Evolutionary conservation across 2,329 filamentous ascomycete species (phyloP).

Genomic region (Pestalotiopsis sp.): DNA sequence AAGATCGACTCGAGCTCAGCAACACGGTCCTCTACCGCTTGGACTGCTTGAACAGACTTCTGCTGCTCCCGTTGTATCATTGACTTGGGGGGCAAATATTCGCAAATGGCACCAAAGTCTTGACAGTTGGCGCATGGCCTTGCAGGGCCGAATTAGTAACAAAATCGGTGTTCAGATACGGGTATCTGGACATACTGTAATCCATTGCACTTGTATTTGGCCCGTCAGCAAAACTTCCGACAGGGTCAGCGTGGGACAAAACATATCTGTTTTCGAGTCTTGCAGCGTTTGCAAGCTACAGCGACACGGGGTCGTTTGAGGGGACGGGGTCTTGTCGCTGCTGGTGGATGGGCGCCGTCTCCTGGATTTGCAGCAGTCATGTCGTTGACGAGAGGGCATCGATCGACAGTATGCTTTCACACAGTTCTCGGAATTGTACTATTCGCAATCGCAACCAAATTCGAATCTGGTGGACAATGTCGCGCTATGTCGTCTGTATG

Average conservation of each 20-base stretch:
- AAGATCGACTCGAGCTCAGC: conserved; percentile 21
- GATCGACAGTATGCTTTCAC: background rate
- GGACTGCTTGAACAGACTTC: conserved; percentile 16
- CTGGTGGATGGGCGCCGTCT: background rate
- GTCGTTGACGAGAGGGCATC: background rate
- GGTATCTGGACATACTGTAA: conserved; percentile 10
- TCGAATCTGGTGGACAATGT: background rate
- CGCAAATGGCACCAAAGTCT: conserved; percentile 29
- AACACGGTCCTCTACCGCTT: conserved; percentile 20
- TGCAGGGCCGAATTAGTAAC: background rate
- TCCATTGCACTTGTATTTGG: conserved; percentile 19
- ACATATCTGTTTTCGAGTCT: conserved; percentile 23
- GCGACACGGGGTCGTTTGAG: conserved; percentile 22
- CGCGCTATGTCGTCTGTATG: background rate
- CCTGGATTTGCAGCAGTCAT: background rate
- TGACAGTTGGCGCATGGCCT: conserved; percentile 13
- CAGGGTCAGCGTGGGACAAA: background rate
- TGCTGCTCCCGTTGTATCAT: conserved; percentile 31
- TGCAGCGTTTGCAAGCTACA: conserved; percentile 23
- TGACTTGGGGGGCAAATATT: conserved; percentile 37
- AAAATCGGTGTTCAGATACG: background rate
- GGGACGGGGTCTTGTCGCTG: conserved; percentile 7
- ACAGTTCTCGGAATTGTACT: background rate
- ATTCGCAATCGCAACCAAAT: background rate
- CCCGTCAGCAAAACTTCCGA: background rate